phyloP scores from a whole-genome alignment of 2,329 filamentous ascomycete genomes.

The Penicillium glabrum region DNA sequence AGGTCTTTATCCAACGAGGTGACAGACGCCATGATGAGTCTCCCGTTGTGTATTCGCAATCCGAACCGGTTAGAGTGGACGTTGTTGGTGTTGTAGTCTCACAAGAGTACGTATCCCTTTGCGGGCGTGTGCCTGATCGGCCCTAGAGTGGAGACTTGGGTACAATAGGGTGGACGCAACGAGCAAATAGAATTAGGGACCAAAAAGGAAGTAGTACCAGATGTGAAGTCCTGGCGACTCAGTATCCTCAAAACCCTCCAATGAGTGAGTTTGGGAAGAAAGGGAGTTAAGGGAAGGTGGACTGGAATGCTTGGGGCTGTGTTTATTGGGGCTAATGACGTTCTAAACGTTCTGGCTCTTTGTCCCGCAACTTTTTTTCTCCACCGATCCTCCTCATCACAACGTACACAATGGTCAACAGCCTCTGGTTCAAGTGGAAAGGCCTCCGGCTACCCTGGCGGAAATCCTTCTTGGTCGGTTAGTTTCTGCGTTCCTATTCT shows the following conservation, averaged over 20 bases:
- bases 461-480: slow-evolving; percentile 59
- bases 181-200: neutral
- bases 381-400: slow-evolving; percentile 8
- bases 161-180: slow-evolving; percentile 12
- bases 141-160: slow-evolving; percentile 20
- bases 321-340: slow-evolving; percentile 29
- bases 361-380: slow-evolving; percentile 11
- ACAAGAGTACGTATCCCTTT: slow-evolving; percentile 16
- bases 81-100: neutral
- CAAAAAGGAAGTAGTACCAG: neutral
- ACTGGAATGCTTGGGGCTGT: slow-evolving; percentile 23
- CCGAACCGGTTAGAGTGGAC: neutral
- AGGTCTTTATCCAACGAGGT: slow-evolving; percentile 92
- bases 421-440: slow-evolving; percentile 64
- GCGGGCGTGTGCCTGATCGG: slow-evolving; percentile 21
- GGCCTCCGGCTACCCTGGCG: slow-evolving; percentile 62
- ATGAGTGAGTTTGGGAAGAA: neutral
- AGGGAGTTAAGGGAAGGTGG: slow-evolving; percentile 6
- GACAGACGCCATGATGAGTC: slow-evolving; percentile 79
- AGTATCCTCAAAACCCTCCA: neutral
- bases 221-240: neutral
- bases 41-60: neutral
- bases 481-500: slow-evolving; percentile 7
- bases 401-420: slow-evolving; percentile 40
- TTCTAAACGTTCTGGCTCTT: slow-evolving; percentile 15